These are phyloP conservation scores for Hypoxylon intermedium DNA, from an alignment of 495 filamentous ascomycete species.

Conservation along the genomic window DNA sequence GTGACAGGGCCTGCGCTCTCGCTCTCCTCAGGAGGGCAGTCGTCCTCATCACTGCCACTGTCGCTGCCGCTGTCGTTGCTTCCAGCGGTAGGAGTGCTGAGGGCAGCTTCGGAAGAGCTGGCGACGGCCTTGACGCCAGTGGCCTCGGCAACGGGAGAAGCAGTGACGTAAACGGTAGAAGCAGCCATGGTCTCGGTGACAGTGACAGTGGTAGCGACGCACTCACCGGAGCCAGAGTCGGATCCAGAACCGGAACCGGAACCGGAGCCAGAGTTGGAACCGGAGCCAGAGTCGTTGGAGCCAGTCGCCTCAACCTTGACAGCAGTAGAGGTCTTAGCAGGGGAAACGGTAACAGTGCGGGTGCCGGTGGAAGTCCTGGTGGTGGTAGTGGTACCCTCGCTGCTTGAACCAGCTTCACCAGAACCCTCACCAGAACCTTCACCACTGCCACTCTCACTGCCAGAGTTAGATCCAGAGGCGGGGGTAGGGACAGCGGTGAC, in stretches of 20 bases:
- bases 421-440: background rate
- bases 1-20: conserved; percentile 39
- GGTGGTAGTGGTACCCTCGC: conserved; percentile 45
- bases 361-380: conserved; percentile 51
- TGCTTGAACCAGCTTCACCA: background rate
- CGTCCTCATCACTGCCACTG: conserved; percentile 27
- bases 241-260: conserved; percentile 22
- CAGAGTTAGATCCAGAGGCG: conserved; percentile 10
- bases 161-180: conserved; percentile 54
- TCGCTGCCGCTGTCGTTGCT: conserved; percentile 20
- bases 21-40: conserved; percentile 44
- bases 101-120: conserved; percentile 15
- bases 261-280: conserved; percentile 18
- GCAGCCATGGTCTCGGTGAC: conserved; percentile 45
- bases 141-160: conserved; percentile 27
- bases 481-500: conserved; percentile 29
- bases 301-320: conserved; percentile 25
- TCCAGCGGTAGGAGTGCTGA: conserved; percentile 11
- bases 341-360: conserved; percentile 48
- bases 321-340: conserved; percentile 20
- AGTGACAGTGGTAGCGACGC: conserved; percentile 46
- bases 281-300: conserved; percentile 17
- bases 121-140: conserved; percentile 21
- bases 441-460: background rate
- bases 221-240: conserved; percentile 35